phyloP scores from a whole-genome alignment of 371 early-diverging fungal species.

The Blyttiomyces sp. region DNA sequence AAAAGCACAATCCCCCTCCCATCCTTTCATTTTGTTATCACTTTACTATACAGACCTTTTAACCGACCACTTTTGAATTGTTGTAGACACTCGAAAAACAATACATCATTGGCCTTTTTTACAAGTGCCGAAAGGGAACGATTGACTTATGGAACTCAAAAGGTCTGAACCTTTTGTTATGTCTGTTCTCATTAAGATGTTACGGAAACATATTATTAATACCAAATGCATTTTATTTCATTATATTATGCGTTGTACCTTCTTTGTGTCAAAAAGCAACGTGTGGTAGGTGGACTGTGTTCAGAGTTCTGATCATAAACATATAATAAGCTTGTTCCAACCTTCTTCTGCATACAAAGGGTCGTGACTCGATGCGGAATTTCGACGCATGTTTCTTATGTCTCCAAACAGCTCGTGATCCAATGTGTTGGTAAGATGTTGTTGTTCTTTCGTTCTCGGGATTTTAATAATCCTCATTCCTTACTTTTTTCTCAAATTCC shows the following conservation, averaged over 20 bases:
- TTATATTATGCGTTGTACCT: background rate
- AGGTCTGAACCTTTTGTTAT: slow-evolving; percentile 55
- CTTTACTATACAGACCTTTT: too few relatives aligned
- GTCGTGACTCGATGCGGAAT: slow-evolving; percentile 79
- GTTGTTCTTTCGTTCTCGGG: background rate
- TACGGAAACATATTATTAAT: too few relatives aligned
- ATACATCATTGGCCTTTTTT: slow-evolving; percentile 91
- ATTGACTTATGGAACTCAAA: slow-evolving; percentile 89
- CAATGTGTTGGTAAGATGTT: slow-evolving; percentile 67
- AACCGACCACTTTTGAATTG: too few relatives aligned
- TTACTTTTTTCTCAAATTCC: too few relatives aligned
- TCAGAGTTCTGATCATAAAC: background rate
- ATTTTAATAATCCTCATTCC: too few relatives aligned
- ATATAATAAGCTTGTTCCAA: slow-evolving; percentile 4
- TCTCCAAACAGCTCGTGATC: slow-evolving; percentile 79
- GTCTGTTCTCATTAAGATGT: too few relatives aligned
- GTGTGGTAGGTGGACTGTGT: slow-evolving; percentile 10
- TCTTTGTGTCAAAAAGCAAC: slow-evolving; percentile 15
- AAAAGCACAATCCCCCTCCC: too few relatives aligned
- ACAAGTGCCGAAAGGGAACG: slow-evolving; percentile 87
- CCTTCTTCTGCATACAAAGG: slow-evolving; percentile 40
- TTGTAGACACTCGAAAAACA: slow-evolving; percentile 95
- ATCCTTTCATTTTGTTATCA: too few relatives aligned
- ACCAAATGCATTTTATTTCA: too few relatives aligned
- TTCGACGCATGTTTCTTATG: slow-evolving; percentile 91